Evolutionary conservation across 805 yeast species (phyloP), one percentile per base, ranked within the genome.

Genomic region (Sugiyamaella boreocaroliniensis): DNA sequence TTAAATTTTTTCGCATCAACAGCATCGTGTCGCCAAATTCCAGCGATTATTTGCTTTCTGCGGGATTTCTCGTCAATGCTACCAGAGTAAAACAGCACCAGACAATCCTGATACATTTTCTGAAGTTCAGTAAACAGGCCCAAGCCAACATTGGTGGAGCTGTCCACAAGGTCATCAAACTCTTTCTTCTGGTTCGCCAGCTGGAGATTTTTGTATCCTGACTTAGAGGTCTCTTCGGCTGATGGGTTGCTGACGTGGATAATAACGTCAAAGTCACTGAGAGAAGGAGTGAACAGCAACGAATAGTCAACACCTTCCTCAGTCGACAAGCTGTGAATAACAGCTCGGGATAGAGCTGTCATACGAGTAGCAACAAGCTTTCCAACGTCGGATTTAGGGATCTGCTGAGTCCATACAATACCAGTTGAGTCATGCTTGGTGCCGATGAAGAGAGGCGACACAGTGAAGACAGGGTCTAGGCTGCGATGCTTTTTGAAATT

Each of bases 371-470:
- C 89, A 53, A 90, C 83, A 8, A 97, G 90, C 51, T 86, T 72
- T 1, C 79, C 72, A 34, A 62, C 60, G 2, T 71, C 67, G 2
- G 73, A 64, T 12, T 63, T 60, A 19, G 80, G 81, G 20, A 74
- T 65, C 46, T 76, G 76, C 58, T 78, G 76, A 3, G 92, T 80
- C 92, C 96, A 93, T 54, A 88, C 66, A 46, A 81, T 81, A 45
- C 98, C 98, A 11, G 92, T 80, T n/a, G 83, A 80, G 64, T 93
- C 98, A 55, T 81, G 84, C 63, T 82, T 84, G 1, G 96, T 79
- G 1, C 85, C 96, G 56, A 92, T 81, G 61, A 89, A 89, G 65
- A 84, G 80, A 59, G 93, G 96, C 4, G 86, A 76, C 58, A 80
- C 83, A 51, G 85, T 67, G 19, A 93, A 88, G 40, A 83, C 79